Base-by-base conservation (phyloP, 2,329 filamentous ascomycete genomes). In the Xylariaceae sp. region DNA sequence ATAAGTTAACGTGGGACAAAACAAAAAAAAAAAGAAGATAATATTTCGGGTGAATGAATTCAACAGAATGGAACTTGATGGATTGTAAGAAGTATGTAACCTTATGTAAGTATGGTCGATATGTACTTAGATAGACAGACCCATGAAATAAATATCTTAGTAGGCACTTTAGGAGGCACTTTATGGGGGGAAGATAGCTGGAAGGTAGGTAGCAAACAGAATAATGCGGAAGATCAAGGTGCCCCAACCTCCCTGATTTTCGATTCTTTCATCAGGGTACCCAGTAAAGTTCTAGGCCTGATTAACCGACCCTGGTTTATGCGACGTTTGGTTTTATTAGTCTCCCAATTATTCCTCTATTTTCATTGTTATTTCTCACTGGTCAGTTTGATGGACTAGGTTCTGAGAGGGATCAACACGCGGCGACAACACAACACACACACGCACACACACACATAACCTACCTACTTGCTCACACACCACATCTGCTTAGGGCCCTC, bases 251-350 rank as follows among this genome's bases (percentile, higher is more conserved):
- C 32, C 14, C 50, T 42, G 20, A 50, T 49, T 51, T 43, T 19
- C 29, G 50, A 21, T 50, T 20, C 26, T n/a, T 7, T 41, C 43
- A 16, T 46, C 40, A 9, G 9, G 20, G 14, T 16, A 40, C 40
- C 46, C 48, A 44, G 16, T 51, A 47, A 40, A 57, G 59, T 56
- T 62, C 59, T 60, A 62, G 59, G 52, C 59, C 54, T 62, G 56
- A 62, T 62, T 62, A 62, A 57, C 56, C 59, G 59, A 54, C 46
- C 40, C 44, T 53, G 26, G 42, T 60, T 62, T 54, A 62, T 60
- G 60, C 57, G 51, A 60, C 26, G 51, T 57, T 47, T 44, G 55
- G 56, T 59, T 60, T 19, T 54, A 23, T 20, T 50, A 43, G 60
- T 57, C 51, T 57, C 57, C 60, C 57, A 53, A 62, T 51, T 56